A percentile compares a stretch with the other conserved stretches of the same genome.
Evolutionary conservation across 352 stramenopile species (phyloP).

Genomic region (Phytophthora fragariae): DNA sequence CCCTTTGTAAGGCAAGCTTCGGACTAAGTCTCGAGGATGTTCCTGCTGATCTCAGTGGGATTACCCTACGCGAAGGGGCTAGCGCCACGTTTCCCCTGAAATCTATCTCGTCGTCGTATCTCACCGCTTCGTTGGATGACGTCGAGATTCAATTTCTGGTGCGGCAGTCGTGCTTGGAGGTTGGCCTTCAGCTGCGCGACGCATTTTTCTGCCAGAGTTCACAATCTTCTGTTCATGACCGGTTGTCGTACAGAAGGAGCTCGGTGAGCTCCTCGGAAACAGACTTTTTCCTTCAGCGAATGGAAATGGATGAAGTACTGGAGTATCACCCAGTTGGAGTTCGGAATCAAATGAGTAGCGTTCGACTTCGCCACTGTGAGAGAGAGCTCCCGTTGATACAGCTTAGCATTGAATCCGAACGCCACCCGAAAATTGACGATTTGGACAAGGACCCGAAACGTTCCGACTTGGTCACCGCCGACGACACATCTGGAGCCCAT

Average conservation of each 20-base stretch:
- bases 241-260: conserved; percentile 19
- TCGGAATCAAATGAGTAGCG: conserved; percentile 76
- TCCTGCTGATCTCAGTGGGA: conserved; percentile 17
- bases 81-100: conserved; percentile 6
- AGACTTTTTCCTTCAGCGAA: conserved; percentile 76
- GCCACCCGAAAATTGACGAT: conserved; percentile 25
- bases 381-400: conserved; percentile 73
- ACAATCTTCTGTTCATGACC: conserved; percentile 20
- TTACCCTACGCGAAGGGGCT: conserved; percentile 22
- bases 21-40: conserved; percentile 54
- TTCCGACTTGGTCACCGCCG: conserved; percentile 3
- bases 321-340: conserved; percentile 66
- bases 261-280: conserved; percentile 36
- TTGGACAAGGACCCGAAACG: conserved; percentile 24
- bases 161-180: conserved; percentile 65
- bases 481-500: conserved; percentile 32
- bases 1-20: conserved; percentile 62
- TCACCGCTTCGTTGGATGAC: conserved; percentile 67
- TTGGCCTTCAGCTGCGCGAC: conserved; percentile 75
- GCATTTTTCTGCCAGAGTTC: conserved; percentile 66
- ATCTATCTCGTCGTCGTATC: conserved; percentile 28
- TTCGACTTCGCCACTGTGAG: conserved; percentile 75
- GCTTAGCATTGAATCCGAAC: conserved; percentile 64
- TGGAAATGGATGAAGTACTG: conserved; percentile 79
- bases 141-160: conserved; percentile 81